These are phyloP conservation scores for Melaleuca alternifolia DNA, from an alignment of 345 rosid species.

Conservation along the genomic window DNA sequence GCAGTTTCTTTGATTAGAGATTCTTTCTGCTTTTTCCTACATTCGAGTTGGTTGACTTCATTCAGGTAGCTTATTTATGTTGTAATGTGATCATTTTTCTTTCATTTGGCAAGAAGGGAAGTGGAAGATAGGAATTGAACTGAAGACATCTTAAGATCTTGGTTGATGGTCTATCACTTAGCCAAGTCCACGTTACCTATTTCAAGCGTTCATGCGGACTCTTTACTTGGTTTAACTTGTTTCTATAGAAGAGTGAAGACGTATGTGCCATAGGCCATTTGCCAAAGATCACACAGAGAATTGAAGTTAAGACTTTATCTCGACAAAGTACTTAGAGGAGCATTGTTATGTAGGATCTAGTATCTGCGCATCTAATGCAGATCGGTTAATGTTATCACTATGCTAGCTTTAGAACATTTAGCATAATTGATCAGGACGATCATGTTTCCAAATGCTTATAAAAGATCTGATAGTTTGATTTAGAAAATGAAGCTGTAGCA, in stretches of 20 bases:
- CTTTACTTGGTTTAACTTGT: background rate
- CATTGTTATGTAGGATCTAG: background rate
- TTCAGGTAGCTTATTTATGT: background rate
- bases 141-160: background rate
- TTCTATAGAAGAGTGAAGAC: background rate
- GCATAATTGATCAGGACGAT: background rate
- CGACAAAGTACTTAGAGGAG: background rate
- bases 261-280: background rate
- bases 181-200: background rate
- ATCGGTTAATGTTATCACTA: background rate
- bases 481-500: background rate
- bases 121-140: background rate
- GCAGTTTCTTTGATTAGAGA: background rate
- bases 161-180: background rate
- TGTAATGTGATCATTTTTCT: background rate
- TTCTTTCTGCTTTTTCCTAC: background rate
- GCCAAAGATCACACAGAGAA: background rate
- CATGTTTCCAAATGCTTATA: background rate
- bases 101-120: background rate
- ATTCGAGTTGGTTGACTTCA: background rate
- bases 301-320: background rate
- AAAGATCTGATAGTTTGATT: background rate
- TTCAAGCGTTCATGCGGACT: background rate
- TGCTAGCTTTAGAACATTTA: background rate
- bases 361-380: background rate